These are phyloP conservation scores for Colletotrichum somersetense DNA, from an alignment of 2,329 filamentous ascomycete species.

Conservation along the genomic window DNA sequence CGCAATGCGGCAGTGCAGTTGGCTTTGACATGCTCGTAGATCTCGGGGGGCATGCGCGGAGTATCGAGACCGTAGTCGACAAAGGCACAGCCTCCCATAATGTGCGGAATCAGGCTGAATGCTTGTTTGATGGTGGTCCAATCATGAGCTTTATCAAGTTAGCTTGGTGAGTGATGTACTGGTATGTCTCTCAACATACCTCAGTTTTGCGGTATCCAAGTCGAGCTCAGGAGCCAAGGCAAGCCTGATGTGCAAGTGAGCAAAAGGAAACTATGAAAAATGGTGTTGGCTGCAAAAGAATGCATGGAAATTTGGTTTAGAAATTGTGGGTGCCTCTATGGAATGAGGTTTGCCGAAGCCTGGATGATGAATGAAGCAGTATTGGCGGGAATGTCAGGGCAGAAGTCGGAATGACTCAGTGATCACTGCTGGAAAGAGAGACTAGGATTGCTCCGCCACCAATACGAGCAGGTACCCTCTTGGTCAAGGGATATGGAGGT, in stretches of 20 bases:
- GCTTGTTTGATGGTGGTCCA: not conserved
- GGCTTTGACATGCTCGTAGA: slow-evolving; percentile 68
- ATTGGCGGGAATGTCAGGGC: not conserved
- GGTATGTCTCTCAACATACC: not conserved
- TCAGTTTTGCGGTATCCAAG: not conserved
- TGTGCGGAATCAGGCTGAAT: not conserved
- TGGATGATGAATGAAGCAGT: not conserved
- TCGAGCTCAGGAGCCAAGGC: too few species aligned
- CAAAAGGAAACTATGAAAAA: not conserved
- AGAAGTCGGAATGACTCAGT: not conserved
- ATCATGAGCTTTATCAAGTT: not conserved
- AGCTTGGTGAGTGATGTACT: not conserved
- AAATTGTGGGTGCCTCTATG: not conserved
- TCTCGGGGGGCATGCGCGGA: slow-evolving; percentile 72
- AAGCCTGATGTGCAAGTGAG: not conserved
- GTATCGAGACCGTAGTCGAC: slow-evolving; percentile 63
- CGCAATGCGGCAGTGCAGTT: slow-evolving; percentile 61
- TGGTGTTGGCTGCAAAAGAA: not conserved
- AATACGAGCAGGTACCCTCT: not conserved
- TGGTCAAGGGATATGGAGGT: fast-evolving
- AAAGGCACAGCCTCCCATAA: slow-evolving; percentile 78
- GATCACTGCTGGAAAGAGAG: not conserved
- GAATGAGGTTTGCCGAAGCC: not conserved
- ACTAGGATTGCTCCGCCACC: not conserved
- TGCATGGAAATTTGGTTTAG: not conserved